These are phyloP conservation scores for Backusella westeae DNA, from an alignment of 192 early-diverging fungal genomes.

Conservation along the genomic window DNA sequence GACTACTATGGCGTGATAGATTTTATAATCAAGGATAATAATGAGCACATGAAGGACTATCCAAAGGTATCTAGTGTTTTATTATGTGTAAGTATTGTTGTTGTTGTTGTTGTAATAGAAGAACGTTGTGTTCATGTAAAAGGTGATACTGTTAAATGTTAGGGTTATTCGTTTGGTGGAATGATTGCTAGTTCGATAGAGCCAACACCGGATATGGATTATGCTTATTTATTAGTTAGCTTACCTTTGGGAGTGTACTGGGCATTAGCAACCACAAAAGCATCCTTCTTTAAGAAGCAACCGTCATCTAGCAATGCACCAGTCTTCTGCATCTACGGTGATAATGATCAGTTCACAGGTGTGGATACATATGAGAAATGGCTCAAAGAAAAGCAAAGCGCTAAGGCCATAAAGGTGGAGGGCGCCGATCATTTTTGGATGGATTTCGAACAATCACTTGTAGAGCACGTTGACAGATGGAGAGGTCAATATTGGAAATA, in stretches of 20 bases:
- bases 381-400: background rate
- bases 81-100: slow-evolving; percentile 18
- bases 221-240: slow-evolving; percentile 23
- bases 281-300: slow-evolving; percentile 13
- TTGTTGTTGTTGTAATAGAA: background rate
- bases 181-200: slow-evolving; percentile 25
- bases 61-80: slow-evolving; percentile 11
- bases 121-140: background rate
- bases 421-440: slow-evolving; percentile 30
- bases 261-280: slow-evolving; percentile 17
- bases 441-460: slow-evolving; percentile 7
- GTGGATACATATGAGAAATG: slow-evolving; percentile 9
- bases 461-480: slow-evolving; percentile 11
- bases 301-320: background rate
- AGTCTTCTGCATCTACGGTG: slow-evolving; percentile 17
- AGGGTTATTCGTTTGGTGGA: slow-evolving; percentile 27
- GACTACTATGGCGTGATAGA: slow-evolving; percentile 21
- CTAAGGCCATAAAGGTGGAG: background rate
- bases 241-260: slow-evolving; percentile 22
- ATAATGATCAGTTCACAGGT: slow-evolving; percentile 26
- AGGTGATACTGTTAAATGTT: background rate
- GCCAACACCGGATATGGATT: background rate
- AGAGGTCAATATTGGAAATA: background rate
- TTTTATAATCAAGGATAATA: background rate
- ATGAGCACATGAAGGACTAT: background rate